Conservation (phyloP, 306 rosid genomes). For the Casuarina equisetifolia region DNA sequence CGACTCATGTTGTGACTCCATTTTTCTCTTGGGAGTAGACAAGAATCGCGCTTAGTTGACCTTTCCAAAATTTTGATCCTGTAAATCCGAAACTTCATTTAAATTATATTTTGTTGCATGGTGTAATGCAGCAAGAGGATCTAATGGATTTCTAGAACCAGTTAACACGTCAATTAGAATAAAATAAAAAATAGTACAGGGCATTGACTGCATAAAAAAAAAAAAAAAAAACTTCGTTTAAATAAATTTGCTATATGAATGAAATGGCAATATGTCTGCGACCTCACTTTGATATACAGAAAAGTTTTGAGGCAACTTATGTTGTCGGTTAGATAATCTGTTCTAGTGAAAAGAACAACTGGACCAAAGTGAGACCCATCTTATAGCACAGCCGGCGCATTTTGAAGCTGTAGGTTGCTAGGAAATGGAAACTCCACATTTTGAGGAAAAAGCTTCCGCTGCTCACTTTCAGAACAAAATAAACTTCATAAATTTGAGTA, state of each 20-base stretch:
- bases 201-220: too few species aligned
- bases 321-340: not conserved
- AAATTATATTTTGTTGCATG: too few species aligned
- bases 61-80: too few species aligned
- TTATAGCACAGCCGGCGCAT: not conserved
- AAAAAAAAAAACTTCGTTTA: too few species aligned
- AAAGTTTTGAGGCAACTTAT: not conserved
- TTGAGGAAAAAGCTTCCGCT: not conserved
- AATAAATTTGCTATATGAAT: too few species aligned
- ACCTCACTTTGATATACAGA: not conserved
- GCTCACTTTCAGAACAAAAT: not conserved
- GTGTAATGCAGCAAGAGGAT: too few species aligned
- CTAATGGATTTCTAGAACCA: too few species aligned
- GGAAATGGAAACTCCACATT: not conserved
- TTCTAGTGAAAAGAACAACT: not conserved
- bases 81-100: too few species aligned
- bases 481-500: constrained; percentile 27
- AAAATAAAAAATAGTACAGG: too few species aligned
- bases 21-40: not conserved
- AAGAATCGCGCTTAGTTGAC: too few species aligned
- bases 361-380: not conserved
- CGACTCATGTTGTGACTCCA: not conserved
- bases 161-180: too few species aligned
- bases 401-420: not conserved
- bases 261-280: not conserved